Conservation (phyloP, 805 yeast genomes). For the Kuraishia ogatae region DNA sequence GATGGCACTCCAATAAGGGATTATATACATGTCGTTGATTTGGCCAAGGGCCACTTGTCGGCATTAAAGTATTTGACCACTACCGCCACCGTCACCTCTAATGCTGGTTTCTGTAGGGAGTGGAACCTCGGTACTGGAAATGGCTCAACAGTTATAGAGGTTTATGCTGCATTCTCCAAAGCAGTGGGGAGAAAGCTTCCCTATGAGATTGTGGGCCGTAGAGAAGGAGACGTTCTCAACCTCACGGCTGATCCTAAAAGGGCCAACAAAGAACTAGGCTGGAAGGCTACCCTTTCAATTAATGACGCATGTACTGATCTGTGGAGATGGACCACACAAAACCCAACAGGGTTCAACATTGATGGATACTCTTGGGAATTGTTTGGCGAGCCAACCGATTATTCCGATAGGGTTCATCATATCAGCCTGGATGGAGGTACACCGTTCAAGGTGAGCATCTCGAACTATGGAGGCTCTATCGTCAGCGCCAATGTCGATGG, state of each 20-base stretch:
- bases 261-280: conserved; percentile 56
- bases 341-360: conserved; percentile 52
- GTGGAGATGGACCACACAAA: conserved; percentile 69
- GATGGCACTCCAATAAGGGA: conserved; percentile 83
- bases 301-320: conserved; percentile 62
- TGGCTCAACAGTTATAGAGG: conserved; percentile 74
- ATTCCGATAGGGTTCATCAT: conserved; percentile 27
- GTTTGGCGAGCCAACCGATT: conserved; percentile 14
- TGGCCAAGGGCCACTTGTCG: conserved; percentile 70
- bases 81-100: conserved; percentile 10
- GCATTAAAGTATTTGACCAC: conserved; percentile 48
- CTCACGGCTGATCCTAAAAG: conserved; percentile 65
- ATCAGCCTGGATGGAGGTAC: conserved; percentile 9
- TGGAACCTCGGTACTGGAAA: conserved; percentile 82
- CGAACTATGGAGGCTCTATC: conserved; percentile 44
- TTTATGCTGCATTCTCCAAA: conserved; percentile 52
- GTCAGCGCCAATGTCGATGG: conserved; percentile 33
- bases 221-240: conserved; percentile 71
- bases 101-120: conserved; percentile 51
- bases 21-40: conserved; percentile 73
- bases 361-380: conserved; percentile 25
- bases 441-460: conserved; percentile 28
- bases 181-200: conserved; percentile 61
- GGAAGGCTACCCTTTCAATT: conserved; percentile 50
- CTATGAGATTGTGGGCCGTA: conserved; percentile 53